Base-by-base conservation (phyloP, 2,329 filamentous ascomycete species). In the Colletotrichum orbiculare region DNA sequence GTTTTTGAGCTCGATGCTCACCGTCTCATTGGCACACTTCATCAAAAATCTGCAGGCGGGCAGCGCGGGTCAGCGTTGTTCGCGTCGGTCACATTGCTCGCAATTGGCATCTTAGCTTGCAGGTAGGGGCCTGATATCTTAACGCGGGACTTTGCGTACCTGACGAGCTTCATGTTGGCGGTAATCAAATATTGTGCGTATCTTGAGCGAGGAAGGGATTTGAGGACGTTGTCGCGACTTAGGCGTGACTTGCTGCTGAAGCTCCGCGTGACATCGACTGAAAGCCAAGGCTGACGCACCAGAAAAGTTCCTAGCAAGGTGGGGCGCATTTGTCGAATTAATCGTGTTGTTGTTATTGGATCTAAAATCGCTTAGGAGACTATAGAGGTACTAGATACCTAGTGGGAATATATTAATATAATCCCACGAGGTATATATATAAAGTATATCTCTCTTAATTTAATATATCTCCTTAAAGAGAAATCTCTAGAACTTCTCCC, bases 11-110 rank as follows among this genome's bases (percentile, higher is more conserved):
- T 99, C 96, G 79, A 99, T 92, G 48, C 95, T 98, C 74, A 98
- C 96, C 74, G 96, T 97, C 84, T 99, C 96, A 81, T 97, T 98
- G 80, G 92, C 90, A 81, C 95, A 98, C 86, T 99, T 99, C 95
- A 98, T 98, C 73, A 99, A 85, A 80, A 99, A 99, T 79, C 96
- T 98, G 79, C 68, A 38, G 9, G 64, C 43, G 38, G 54, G 39
- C 48, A 68, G 63, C 66, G 54, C 53, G 71, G 50, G 71, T 79
- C 71, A 78, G 76, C 61, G 45, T 67, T 60, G 17, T 37, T 66
- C 15, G 12, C 15, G 43, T 34, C 45, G 49, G 33, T 66, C 3
- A 25, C 43, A 45, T 59, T 45, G 34, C 49, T 37, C 8, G n/a
- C 34, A 15, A 33, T 38, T 37, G 49, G 45, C 50, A 54, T 56